These are phyloP conservation scores for Mallotus repandus DNA, from an alignment of 441 rosid species.

Conservation along the genomic window DNA sequence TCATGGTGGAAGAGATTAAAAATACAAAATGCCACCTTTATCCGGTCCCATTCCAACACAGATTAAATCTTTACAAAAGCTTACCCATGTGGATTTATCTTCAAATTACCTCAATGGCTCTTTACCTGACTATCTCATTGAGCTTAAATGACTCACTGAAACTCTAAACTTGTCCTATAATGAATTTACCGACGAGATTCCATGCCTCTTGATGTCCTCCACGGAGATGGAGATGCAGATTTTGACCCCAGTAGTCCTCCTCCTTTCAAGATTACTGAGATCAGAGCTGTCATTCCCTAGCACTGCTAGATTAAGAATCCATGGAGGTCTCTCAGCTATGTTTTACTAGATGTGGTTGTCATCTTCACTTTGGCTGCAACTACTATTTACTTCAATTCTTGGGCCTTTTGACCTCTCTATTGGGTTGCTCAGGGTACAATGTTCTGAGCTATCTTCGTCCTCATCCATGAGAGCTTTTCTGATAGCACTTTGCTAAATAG, in stretches of 20 bases:
- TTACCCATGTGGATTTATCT: too few relatives aligned
- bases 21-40: too few relatives aligned
- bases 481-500: constrained; percentile 58
- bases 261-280: constrained; percentile 74
- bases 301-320: constrained; percentile 96
- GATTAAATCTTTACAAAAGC: too few relatives aligned
- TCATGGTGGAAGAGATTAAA: too few relatives aligned
- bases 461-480: constrained; percentile 96
- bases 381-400: constrained; percentile 51
- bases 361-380: constrained; percentile 61
- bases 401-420: constrained; percentile 85
- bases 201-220: too few relatives aligned
- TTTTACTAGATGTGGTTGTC: constrained; percentile 58
- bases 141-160: too few relatives aligned
- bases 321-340: constrained; percentile 89
- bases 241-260: constrained; percentile 75
- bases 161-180: too few relatives aligned
- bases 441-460: constrained; percentile 97
- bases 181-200: too few relatives aligned
- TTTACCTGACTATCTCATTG: too few relatives aligned
- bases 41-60: too few relatives aligned
- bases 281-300: constrained; percentile 82
- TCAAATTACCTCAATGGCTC: too few relatives aligned
- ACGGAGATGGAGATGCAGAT: background rate
- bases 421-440: constrained; percentile 94